Base-by-base conservation (phyloP, 2,329 filamentous ascomycete genomes). In the Diaporthe humulicola region DNA sequence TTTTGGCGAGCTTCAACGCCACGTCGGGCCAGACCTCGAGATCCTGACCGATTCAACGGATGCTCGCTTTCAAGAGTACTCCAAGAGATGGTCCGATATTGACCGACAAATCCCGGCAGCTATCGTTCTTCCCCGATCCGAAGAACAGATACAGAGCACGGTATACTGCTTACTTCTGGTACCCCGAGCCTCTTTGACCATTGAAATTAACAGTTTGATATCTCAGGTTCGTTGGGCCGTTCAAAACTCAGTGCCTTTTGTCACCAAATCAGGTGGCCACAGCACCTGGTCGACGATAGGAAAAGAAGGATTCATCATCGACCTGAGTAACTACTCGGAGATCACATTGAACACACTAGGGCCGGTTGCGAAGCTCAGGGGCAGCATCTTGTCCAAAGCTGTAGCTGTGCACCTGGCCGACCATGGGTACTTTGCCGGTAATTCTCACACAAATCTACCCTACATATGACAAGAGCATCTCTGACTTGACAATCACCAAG, bases 351-450 rank as follows among this genome's bases (percentile, higher is more conserved):
- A 73, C 17, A 14, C 40, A 6, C n/a, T 6, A 5, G 54, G 54
- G 17, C 40, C 54, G 19, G 58, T 45, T 33, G 76, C 73, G 38
- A 77, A 74, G 5, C 48, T 77, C 9, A 77, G 40, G 48, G 75
- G 76, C 28, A 73, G 76, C 48, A 75, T 73, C 9, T 54, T 76
- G 57, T 52, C 56, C 54, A 74, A 76, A 64, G 50, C 67, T n/a
- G 69, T 75, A 5, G 66, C 72, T 14, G 58, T 64, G 17, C 57
- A 71, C 42, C 54, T 76, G 15, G 71, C 73, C 42, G 48, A 66
- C 10, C 57, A 71, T 38, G 71, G 69, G 36, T 74, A 74, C 66
- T 77, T 78, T 64, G 56, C 76, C 54, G 77, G 77, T 78, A 77
- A 30, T 36, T 52, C 42, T n/a, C 33, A 40, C 12, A 8, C 4